Evolutionary conservation across 2,329 filamentous ascomycete genomes (phyloP).

Genomic region (Talaromyces atroroseus): DNA sequence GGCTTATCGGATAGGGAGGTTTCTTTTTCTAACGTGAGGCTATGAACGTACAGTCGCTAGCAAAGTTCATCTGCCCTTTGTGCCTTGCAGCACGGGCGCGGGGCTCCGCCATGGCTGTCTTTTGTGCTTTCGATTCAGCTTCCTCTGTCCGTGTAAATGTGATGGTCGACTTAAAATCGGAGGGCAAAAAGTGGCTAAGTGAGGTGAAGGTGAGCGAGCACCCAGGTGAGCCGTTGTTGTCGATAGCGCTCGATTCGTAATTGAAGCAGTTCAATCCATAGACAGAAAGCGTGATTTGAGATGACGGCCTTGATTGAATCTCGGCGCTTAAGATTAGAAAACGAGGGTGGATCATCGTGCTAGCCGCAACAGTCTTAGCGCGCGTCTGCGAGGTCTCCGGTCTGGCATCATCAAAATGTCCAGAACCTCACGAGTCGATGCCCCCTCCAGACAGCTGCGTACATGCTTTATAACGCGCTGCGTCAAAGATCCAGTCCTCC

Average conservation of each 20-base stretch:
- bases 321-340: background rate
- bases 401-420: constrained; percentile 3
- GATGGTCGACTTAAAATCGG: background rate
- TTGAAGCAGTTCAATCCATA: background rate
- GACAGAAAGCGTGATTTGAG: background rate
- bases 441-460: background rate
- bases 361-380: background rate
- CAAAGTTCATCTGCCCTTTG: constrained; percentile 77
- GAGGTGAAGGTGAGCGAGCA: background rate
- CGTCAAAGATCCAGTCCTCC: background rate
- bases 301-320: background rate
- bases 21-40: background rate
- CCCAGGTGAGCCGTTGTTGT: background rate
- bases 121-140: constrained; percentile 7
- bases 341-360: background rate
- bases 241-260: background rate
- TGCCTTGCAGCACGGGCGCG: constrained; percentile 72
- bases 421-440: background rate
- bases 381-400: background rate
- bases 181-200: background rate
- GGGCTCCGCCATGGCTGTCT: constrained; percentile 59
- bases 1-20: background rate
- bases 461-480: background rate
- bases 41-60: constrained; percentile 57
- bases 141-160: constrained; percentile 1